Percentiles rank a stretch among this genome's conserved stretches.
These are phyloP conservation scores for Gremmenia infestans DNA, from an alignment of 2,329 filamentous ascomycete genomes.

Conservation along the genomic window DNA sequence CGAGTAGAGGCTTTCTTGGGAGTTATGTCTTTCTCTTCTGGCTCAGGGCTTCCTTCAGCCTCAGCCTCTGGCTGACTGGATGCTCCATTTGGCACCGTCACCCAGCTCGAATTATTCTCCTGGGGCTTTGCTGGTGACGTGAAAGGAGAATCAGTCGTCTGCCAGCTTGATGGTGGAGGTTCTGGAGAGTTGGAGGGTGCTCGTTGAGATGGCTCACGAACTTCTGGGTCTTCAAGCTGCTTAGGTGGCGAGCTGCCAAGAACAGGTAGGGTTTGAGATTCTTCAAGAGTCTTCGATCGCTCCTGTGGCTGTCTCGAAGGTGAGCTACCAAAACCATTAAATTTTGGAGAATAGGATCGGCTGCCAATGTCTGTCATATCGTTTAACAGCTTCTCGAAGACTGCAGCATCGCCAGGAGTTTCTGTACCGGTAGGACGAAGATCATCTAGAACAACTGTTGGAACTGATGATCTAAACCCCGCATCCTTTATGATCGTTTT, in stretches of 20 bases:
- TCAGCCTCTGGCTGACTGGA: constrained; percentile 2
- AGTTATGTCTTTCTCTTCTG: background rate
- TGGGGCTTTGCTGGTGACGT: background rate
- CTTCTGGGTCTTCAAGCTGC: background rate
- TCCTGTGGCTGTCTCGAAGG: constrained; percentile 14
- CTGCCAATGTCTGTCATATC: constrained; percentile 21
- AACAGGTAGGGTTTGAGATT: background rate
- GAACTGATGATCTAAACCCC: constrained; percentile 42
- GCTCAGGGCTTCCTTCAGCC: background rate
- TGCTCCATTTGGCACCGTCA: background rate
- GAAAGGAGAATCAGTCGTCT: constrained; percentile 12
- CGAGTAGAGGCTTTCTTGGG: background rate
- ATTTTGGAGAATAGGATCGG: constrained; percentile 27
- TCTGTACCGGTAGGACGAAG: constrained; percentile 24
- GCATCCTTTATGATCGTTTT: constrained; percentile 43
- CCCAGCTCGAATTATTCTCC: constrained; percentile 10
- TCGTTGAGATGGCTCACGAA: constrained; percentile 2
- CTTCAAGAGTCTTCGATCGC: constrained; percentile 1
- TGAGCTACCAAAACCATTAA: constrained; percentile 31
- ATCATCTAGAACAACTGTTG: constrained; percentile 33
- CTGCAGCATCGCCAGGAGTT: constrained; percentile 20
- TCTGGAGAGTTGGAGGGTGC: background rate
- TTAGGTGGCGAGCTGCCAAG: background rate
- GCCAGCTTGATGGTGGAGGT: constrained; percentile 22
- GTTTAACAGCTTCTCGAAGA: constrained; percentile 19